Evolutionary conservation across 75 land plant genomes (phyloP).

Genomic region (Picea sitchensis): DNA sequence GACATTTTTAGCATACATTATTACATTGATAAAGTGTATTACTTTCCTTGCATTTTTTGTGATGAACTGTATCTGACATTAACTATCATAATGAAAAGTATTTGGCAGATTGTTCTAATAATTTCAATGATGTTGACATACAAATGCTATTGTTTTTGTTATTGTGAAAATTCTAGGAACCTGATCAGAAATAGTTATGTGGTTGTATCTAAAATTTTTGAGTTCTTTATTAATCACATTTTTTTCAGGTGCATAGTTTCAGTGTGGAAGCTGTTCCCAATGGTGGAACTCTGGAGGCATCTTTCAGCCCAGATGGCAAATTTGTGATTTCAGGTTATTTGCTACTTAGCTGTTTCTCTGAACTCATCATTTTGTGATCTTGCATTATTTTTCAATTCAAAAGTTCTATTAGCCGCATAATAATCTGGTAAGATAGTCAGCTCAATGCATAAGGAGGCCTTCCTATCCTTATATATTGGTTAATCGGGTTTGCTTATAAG

Average conservation of each 20-base stretch:
- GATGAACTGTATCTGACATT: too few relatives aligned
- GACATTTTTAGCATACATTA: too few relatives aligned
- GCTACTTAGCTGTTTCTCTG: neutral
- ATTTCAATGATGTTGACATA: neutral
- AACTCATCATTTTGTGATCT: neutral
- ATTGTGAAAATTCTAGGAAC: neutral
- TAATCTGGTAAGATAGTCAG: too few relatives aligned
- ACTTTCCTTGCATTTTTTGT: neutral
- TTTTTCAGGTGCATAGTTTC: slow-evolving; percentile 48
- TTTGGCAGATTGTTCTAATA: neutral
- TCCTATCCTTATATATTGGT: too few relatives aligned
- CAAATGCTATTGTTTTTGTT: neutral
- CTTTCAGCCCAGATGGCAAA: slow-evolving; percentile 88
- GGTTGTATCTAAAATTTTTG: neutral
- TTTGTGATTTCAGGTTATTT: slow-evolving; percentile 72
- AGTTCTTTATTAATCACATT: neutral
- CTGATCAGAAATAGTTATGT: slow-evolving; percentile 4
- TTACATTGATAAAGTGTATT: neutral
- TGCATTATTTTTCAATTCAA: too few relatives aligned
- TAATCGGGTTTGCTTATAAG: too few relatives aligned
- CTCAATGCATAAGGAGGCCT: too few relatives aligned
- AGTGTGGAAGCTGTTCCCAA: slow-evolving; percentile 68
- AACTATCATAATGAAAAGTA: neutral
- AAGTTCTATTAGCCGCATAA: too few relatives aligned
- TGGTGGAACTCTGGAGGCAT: slow-evolving; percentile 73